phyloP scores from a whole-genome alignment of 202 grass and related monocot species.

The Dendrocalamus latiflorus region DNA sequence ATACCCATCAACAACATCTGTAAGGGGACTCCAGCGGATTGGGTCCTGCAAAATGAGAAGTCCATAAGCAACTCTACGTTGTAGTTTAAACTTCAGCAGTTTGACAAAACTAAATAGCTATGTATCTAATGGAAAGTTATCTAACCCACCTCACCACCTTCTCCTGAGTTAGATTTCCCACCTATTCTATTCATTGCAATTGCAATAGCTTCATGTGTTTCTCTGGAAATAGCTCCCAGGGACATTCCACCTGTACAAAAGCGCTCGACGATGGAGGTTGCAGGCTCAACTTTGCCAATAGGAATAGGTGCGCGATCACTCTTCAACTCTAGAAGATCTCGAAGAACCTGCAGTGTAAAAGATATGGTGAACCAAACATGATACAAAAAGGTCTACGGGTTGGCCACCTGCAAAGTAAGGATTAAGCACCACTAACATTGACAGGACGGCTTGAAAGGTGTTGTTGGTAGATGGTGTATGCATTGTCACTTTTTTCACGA shows the following conservation, averaged over 20 bases:
- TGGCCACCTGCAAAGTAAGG: conserved; percentile 14
- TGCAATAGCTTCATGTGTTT: conserved; percentile 98
- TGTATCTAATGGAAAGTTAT: conserved; percentile 14
- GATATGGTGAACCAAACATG: conserved; percentile 26
- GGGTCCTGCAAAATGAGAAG: conserved; percentile 68
- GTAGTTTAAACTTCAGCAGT: conserved; percentile 6
- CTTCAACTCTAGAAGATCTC: conserved; percentile 94
- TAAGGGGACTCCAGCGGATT: conserved; percentile 91
- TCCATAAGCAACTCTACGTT: conserved; percentile 16
- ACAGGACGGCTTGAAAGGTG: conserved; percentile 97
- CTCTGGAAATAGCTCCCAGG: conserved; percentile 97
- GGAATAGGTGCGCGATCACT: conserved; percentile 66
- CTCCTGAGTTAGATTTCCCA: conserved; percentile 97
- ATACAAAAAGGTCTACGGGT: background rate
- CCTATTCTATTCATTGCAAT: conserved; percentile 99
- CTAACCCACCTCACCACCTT: conserved; percentile 94
- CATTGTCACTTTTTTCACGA: conserved; percentile 91
- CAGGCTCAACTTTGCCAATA: conserved; percentile 97
- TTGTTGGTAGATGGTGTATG: conserved; percentile 93
- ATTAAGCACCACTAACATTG: conserved; percentile 69
- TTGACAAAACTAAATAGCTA: conserved; percentile 6
- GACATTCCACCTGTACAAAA: conserved; percentile 99
- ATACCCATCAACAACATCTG: conserved; percentile 98
- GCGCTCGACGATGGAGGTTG: conserved; percentile 84
- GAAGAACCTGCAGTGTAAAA: conserved; percentile 65